phyloP scores from a whole-genome alignment of 257 asterid species.

The Salvia splendens region DNA sequence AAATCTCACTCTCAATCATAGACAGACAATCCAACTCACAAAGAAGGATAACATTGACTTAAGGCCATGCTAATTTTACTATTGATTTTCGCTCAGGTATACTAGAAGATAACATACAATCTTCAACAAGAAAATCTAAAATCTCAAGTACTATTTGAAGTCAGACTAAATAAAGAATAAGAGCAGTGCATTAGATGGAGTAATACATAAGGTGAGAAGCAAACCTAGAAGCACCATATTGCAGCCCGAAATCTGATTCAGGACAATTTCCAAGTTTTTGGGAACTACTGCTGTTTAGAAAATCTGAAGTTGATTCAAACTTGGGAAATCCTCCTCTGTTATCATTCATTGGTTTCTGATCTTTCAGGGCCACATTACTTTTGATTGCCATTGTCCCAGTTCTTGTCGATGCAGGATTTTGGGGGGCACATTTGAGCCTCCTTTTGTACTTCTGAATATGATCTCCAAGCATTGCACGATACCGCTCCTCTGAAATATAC shows the following conservation, averaged over 20 bases:
- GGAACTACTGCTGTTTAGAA: conserved; percentile 47
- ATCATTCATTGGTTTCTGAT: conserved; percentile 59
- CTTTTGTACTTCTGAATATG: conserved; percentile 85
- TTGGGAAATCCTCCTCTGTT: conserved; percentile 62
- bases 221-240: conserved; percentile 74
- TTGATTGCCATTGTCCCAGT: conserved; percentile 44
- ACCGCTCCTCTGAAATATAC: conserved; percentile 76
- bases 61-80: too few species aligned
- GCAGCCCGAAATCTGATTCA: conserved; percentile 60
- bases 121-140: conserved; percentile 1
- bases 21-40: too few species aligned
- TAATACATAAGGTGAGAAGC: conserved; percentile 26
- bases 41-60: too few species aligned
- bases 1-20: neutral
- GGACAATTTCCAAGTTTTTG: conserved; percentile 53
- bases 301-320: conserved; percentile 68
- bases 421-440: conserved; percentile 63
- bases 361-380: conserved; percentile 55
- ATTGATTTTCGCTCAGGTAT: too few species aligned
- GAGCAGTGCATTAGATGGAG: neutral
- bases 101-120: conserved; percentile 1
- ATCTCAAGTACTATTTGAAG: neutral
- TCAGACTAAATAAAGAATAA: neutral
- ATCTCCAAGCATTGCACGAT: conserved; percentile 95
- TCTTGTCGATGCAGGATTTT: conserved; percentile 50